These are phyloP conservation scores for Penicillium chermesinum DNA, from an alignment of 495 filamentous ascomycete genomes.

Conservation along the genomic window DNA sequence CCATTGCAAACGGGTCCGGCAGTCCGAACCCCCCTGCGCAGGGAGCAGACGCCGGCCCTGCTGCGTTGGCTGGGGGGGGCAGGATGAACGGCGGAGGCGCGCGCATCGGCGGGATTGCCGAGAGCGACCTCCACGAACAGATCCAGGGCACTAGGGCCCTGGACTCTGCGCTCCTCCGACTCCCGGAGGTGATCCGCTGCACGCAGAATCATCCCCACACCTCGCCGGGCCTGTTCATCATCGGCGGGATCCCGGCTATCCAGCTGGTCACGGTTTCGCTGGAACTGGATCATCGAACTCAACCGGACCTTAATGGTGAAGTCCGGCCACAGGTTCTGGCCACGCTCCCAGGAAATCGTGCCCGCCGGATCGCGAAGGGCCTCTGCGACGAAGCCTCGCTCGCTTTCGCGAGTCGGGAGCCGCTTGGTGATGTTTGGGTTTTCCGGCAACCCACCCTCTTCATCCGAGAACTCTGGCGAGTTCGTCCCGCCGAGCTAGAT, in stretches of 20 bases:
- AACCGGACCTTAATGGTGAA: conserved; percentile 38
- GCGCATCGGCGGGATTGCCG: too few relatives aligned
- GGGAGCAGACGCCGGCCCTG: conserved; percentile 39
- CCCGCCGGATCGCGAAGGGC: conserved; percentile 32
- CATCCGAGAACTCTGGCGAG: too few relatives aligned
- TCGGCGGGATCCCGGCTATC: too few relatives aligned
- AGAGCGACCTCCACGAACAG: too few relatives aligned
- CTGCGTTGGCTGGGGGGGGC: conserved; percentile 33
- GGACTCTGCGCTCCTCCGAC: too few relatives aligned
- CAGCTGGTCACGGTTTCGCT: too few relatives aligned
- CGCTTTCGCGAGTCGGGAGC: conserved; percentile 24
- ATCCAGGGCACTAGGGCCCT: too few relatives aligned
- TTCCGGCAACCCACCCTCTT: too few relatives aligned
- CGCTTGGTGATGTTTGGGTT: too few relatives aligned
- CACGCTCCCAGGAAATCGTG: conserved; percentile 30
- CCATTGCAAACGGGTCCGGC: conserved; percentile 34
- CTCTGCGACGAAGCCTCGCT: conserved; percentile 36
- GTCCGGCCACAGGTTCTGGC: conserved; percentile 36
- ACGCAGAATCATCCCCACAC: too few relatives aligned
- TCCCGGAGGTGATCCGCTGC: too few relatives aligned
- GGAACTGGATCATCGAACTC: conserved; percentile 36
- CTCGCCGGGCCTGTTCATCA: conserved; percentile 89
- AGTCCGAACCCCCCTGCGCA: conserved; percentile 29
- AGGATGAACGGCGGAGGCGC: conserved; percentile 37
- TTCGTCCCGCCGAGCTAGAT: too few relatives aligned